Conservation (phyloP, 2,329 filamentous ascomycete genomes). For the Botryosphaeria agaves region DNA sequence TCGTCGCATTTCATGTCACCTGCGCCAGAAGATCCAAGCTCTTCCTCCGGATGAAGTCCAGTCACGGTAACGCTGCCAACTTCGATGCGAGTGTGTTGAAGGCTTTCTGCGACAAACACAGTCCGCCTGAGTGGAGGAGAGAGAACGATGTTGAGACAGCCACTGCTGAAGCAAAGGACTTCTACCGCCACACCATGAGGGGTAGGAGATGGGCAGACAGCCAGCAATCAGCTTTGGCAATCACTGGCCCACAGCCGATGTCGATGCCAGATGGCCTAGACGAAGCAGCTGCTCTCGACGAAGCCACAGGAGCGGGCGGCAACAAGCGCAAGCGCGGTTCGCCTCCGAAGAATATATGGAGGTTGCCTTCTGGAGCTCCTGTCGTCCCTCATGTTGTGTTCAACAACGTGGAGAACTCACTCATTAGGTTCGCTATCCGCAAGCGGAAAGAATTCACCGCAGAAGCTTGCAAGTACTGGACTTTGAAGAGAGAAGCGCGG, state of each 20-base stretch:
- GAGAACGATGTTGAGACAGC: constrained; percentile 72
- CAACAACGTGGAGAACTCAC: constrained; percentile 65
- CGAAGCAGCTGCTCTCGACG: constrained; percentile 17
- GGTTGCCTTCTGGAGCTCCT: constrained; percentile 82
- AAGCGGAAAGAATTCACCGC: constrained; percentile 86
- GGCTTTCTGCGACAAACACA: constrained; percentile 91
- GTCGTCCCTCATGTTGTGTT: constrained; percentile 83
- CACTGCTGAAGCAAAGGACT: constrained; percentile 67
- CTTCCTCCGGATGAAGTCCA: constrained; percentile 93
- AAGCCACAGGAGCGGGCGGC: constrained; percentile 34
- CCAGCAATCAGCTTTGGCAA: constrained; percentile 62
- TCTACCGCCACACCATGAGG: constrained; percentile 79
- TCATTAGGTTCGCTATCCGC: constrained; percentile 66
- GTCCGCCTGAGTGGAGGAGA: constrained; percentile 70
- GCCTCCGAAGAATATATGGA: constrained; percentile 59
- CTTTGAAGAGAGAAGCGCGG: constrained; percentile 81
- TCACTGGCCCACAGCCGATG: constrained; percentile 48
- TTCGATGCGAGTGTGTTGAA: constrained; percentile 74
- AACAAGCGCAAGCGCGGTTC: constrained; percentile 41
- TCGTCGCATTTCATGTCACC: constrained; percentile 92
- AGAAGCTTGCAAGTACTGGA: constrained; percentile 95
- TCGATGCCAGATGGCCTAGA: constrained; percentile 24
- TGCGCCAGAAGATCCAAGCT: constrained; percentile 78
- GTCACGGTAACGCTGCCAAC: constrained; percentile 58
- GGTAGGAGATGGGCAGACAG: constrained; percentile 85